Conservation (phyloP, 1,284 basidiomycete genomes). For the Cystobasidiaceae sp. region DNA sequence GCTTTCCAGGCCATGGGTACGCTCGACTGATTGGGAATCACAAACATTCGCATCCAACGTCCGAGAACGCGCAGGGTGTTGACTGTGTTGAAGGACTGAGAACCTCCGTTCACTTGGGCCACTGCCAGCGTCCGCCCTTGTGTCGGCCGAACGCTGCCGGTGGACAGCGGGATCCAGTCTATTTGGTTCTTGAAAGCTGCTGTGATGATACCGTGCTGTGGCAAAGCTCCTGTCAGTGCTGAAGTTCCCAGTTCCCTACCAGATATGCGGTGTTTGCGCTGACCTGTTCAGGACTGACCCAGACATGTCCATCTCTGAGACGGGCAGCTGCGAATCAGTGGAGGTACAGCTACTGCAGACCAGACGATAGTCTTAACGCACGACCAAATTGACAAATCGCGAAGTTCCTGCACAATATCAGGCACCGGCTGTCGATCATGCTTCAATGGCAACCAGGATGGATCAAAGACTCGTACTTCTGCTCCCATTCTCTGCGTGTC, state of each 20-base stretch:
- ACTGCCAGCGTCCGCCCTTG: conserved; percentile 46
- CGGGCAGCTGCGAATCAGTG: background rate
- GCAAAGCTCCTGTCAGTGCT: background rate
- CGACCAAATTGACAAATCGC: conserved; percentile 42
- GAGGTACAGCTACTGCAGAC: background rate
- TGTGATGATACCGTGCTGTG: conserved; percentile 45
- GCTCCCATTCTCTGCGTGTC: conserved; percentile 39
- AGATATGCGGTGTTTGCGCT: background rate
- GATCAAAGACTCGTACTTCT: conserved; percentile 47
- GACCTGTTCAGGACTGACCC: conserved; percentile 48
- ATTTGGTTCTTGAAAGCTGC: conserved; percentile 49
- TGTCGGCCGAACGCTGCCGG: conserved; percentile 47
- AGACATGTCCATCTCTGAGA: conserved; percentile 45
- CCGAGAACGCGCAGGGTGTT: conserved; percentile 47
- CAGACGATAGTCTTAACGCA: background rate
- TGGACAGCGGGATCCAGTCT: conserved; percentile 47
- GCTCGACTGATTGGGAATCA: conserved; percentile 45
- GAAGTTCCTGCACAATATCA: conserved; percentile 44
- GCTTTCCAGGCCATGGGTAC: conserved; percentile 48
- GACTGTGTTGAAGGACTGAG: conserved; percentile 48
- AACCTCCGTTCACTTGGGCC: conserved; percentile 47
- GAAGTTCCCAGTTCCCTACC: background rate
- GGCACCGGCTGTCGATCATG: conserved; percentile 44
- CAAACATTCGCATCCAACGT: conserved; percentile 47
- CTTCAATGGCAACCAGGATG: conserved; percentile 46